Percentiles rank a stretch among this genome's conserved stretches.
Evolutionary conservation across 192 early-diverging fungal genomes (phyloP).

Genomic region (Mortierella claussenii): DNA sequence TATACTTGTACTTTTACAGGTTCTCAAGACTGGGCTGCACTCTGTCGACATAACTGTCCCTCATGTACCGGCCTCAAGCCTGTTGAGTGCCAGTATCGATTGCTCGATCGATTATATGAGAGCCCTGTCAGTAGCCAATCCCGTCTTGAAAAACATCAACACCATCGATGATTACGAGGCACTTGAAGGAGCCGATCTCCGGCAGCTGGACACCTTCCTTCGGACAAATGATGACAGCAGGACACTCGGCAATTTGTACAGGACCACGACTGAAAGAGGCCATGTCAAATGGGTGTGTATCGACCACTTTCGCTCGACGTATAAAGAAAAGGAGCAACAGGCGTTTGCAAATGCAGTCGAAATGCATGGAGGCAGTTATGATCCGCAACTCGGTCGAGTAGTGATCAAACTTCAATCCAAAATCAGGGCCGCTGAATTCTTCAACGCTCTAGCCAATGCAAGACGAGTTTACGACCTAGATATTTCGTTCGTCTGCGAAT

Average conservation of each 20-base stretch:
- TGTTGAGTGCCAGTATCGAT: no score
- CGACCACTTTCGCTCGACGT: neutral
- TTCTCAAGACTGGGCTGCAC: constrained; percentile 1
- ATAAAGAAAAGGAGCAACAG: neutral
- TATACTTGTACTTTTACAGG: neutral
- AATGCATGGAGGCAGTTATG: no score
- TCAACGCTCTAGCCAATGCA: no score
- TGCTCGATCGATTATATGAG: no score
- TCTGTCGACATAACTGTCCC: no score
- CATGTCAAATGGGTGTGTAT: constrained; percentile 19
- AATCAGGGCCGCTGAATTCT: neutral
- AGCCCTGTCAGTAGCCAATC: no score
- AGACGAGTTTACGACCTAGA: no score
- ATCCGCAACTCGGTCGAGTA: neutral
- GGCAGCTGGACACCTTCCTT: no score
- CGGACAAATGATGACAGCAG: constrained; percentile 5
- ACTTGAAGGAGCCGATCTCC: no score
- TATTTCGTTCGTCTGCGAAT: neutral
- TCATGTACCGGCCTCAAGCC: no score
- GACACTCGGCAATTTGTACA: constrained; percentile 10
- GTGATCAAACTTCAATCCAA: neutral
- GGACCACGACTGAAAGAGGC: neutral
- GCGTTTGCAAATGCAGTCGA: neutral
- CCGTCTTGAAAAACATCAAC: no score
- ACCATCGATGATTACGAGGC: no score